These are phyloP conservation scores for Leccinum fibrillosum DNA, from an alignment of 768 basidiomycete species.

Conservation along the genomic window DNA sequence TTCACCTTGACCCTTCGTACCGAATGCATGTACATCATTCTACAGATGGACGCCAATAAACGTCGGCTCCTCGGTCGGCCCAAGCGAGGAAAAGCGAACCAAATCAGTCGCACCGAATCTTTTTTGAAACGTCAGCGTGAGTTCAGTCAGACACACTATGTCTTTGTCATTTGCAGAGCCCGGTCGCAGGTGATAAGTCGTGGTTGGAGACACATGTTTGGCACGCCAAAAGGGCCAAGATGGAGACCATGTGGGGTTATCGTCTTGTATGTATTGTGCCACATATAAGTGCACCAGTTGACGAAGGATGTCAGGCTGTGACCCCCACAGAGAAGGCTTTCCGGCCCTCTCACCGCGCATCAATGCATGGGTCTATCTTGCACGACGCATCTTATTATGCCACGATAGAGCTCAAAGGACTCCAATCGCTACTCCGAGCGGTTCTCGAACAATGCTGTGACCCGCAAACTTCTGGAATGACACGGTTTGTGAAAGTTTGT, in stretches of 20 bases:
- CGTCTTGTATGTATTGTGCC: slow-evolving; percentile 54
- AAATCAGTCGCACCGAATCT: slow-evolving; percentile 52
- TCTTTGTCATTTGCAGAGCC: neutral
- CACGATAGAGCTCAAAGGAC: slow-evolving; percentile 70
- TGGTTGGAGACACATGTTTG: slow-evolving; percentile 98
- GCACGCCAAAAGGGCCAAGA: slow-evolving; percentile 96
- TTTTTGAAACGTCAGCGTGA: slow-evolving; percentile 75
- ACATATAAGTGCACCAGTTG: no score
- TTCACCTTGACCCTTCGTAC: neutral
- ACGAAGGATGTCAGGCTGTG: slow-evolving; percentile 50
- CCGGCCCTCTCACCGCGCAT: slow-evolving; percentile 87
- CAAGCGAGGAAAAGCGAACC: slow-evolving; percentile 61
- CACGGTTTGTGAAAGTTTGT: slow-evolving; percentile 41
- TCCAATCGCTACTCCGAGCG: slow-evolving; percentile 48
- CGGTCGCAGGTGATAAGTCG: slow-evolving; percentile 63
- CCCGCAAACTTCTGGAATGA: slow-evolving; percentile 60
- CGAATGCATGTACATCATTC: slow-evolving; percentile 30
- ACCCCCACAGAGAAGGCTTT: slow-evolving; percentile 91
- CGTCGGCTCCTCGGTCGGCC: slow-evolving; percentile 44
- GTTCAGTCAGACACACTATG: slow-evolving; percentile 4
- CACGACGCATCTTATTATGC: slow-evolving; percentile 89
- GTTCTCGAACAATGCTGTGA: slow-evolving; percentile 60
- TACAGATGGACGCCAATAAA: slow-evolving; percentile 52
- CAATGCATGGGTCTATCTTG: slow-evolving; percentile 78
- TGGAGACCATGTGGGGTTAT: slow-evolving; percentile 92